Conservation (phyloP, 768 basidiomycete genomes). For the Agrocybe pediades region DNA sequence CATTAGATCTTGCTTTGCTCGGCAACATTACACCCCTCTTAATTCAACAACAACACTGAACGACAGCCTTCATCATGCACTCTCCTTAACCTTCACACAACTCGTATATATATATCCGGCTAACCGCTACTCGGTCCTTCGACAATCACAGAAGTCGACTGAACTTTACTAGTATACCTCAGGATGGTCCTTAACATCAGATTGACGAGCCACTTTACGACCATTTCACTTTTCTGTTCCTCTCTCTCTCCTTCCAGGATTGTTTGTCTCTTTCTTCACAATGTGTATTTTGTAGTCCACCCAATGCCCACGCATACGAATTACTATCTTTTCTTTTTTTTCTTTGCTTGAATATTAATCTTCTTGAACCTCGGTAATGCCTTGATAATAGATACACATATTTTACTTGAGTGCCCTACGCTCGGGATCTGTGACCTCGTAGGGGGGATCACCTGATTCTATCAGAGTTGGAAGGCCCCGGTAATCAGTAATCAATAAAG, state of each 20-base stretch:
- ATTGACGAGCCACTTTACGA: slow-evolving; percentile 18
- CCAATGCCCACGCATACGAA: slow-evolving; percentile 12
- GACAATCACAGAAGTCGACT: slow-evolving; percentile 8
- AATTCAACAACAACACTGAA: slow-evolving; percentile 18
- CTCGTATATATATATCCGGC: slow-evolving; percentile 22
- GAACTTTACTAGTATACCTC: slow-evolving; percentile 22
- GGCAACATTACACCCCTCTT: slow-evolving; percentile 17
- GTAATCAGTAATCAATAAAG: not conserved
- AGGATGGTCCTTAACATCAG: slow-evolving; percentile 19
- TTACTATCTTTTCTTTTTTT: not conserved
- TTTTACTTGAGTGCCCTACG: no score
- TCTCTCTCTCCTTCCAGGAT: slow-evolving; percentile 10
- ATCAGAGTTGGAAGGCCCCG: not conserved
- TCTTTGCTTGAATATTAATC: no score
- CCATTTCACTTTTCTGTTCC: slow-evolving; percentile 17
- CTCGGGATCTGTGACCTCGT: no score
- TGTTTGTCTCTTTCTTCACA: slow-evolving; percentile 17
- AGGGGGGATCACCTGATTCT: not conserved
- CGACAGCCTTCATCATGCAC: slow-evolving; percentile 13
- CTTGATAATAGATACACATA: no score
- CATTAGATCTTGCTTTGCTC: slow-evolving; percentile 19
- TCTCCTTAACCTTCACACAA: slow-evolving; percentile 9
- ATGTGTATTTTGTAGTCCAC: slow-evolving; percentile 27
- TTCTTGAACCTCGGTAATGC: not conserved
- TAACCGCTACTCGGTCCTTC: slow-evolving; percentile 21